Evolutionary conservation across 2,329 filamentous ascomycete genomes (phyloP).

Genomic region (Venturia aucupariae): DNA sequence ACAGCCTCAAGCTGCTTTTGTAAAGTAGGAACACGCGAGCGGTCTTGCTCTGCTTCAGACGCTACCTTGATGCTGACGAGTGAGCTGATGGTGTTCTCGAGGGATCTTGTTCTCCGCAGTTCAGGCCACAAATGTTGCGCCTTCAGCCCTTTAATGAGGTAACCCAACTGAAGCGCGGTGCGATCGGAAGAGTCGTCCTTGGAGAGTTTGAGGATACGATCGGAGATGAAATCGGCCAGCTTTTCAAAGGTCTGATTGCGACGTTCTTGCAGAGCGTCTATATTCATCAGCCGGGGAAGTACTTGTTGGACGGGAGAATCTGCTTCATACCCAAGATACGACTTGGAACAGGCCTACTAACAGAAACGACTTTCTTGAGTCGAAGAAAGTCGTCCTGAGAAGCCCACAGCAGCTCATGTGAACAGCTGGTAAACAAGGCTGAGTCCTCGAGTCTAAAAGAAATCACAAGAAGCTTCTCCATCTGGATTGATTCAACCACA

Average conservation of each 20-base stretch:
- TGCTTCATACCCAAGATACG: not conserved
- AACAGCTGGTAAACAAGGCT: not conserved
- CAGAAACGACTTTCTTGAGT: not conserved
- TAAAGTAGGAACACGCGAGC: not conserved
- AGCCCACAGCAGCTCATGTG: not conserved
- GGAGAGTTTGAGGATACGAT: not conserved
- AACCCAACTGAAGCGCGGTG: not conserved
- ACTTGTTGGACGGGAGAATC: not conserved
- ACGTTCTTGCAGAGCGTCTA: not conserved
- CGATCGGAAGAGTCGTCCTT: not conserved
- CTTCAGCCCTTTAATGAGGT: not conserved
- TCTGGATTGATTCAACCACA: not conserved
- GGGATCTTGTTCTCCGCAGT: not conserved
- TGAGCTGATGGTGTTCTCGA: not conserved
- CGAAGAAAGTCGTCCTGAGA: not conserved
- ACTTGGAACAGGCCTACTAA: not conserved
- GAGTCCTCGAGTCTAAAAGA: not conserved
- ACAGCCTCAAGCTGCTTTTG: not conserved
- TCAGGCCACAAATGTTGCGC: not conserved
- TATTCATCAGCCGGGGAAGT: not conserved
- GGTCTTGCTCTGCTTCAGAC: not conserved
- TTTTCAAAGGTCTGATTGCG: not conserved
- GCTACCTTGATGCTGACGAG: not conserved
- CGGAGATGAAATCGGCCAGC: not conserved
- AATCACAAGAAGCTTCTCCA: not conserved